Percentiles rank a stretch among this genome's conserved stretches.
phyloP scores from a whole-genome alignment of 2,329 filamentous ascomycete genomes.

The Corinectria fuckeliana region DNA sequence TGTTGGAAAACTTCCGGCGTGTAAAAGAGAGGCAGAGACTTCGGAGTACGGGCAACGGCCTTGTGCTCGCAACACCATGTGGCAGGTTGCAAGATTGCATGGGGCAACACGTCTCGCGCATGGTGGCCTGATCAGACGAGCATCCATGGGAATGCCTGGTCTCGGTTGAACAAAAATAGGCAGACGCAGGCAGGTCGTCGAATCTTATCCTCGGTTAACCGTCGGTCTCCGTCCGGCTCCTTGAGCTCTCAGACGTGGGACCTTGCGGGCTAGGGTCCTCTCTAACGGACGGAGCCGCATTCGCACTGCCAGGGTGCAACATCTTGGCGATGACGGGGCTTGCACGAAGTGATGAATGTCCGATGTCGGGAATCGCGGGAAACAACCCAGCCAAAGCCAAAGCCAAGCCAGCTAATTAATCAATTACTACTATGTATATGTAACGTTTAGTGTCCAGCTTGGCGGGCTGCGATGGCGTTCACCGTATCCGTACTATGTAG shows the following conservation, averaged over 20 bases:
- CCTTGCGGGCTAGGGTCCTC: slow-evolving; percentile 9
- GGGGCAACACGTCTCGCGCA: slow-evolving; percentile 18
- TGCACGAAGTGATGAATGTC: neutral
- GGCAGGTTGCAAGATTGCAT: slow-evolving; percentile 16
- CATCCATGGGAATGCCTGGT: slow-evolving; percentile 20
- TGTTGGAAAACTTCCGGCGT: neutral
- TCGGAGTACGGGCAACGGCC: slow-evolving; percentile 2
- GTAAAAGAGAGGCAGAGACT: too few relatives aligned
- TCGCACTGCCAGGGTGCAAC: slow-evolving; percentile 14
- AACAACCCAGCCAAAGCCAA: neutral
- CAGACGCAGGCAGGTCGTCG: neutral
- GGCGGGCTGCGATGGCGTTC: slow-evolving; percentile 4
- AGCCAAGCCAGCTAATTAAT: too few relatives aligned
- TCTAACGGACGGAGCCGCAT: slow-evolving; percentile 17
- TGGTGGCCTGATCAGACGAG: slow-evolving; percentile 17
- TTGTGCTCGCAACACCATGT: slow-evolving; percentile 11
- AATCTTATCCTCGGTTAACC: slow-evolving; percentile 35
- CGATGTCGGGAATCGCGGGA: slow-evolving; percentile 2
- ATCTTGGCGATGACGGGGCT: slow-evolving; percentile 15
- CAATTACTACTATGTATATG: too few relatives aligned
- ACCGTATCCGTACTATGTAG: too few relatives aligned
- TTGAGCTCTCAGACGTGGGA: slow-evolving; percentile 16
- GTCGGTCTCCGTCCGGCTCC: slow-evolving; percentile 26
- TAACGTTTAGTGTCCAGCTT: neutral
- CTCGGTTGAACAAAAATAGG: neutral